These are phyloP conservation scores for Dryas drummondii DNA, from an alignment of 306 rosid genomes.

Conservation along the genomic window DNA sequence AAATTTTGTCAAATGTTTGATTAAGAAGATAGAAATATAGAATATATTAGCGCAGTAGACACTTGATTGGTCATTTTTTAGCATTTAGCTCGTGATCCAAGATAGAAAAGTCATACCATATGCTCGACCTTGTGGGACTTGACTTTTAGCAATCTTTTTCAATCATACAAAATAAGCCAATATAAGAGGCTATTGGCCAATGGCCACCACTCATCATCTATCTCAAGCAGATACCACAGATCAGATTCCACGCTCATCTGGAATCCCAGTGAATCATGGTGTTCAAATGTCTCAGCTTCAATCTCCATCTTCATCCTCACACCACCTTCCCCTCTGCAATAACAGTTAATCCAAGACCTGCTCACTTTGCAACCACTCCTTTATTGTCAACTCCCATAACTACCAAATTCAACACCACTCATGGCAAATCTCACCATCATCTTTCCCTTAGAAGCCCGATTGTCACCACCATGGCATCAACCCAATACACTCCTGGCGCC, in stretches of 20 bases:
- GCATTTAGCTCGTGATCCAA: slow-evolving; percentile 4
- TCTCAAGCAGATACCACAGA: slow-evolving; percentile 19
- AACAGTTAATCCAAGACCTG: slow-evolving; percentile 14
- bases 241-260: slow-evolving; percentile 11
- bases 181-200: background rate
- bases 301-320: slow-evolving; percentile 34
- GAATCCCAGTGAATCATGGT: slow-evolving; percentile 33
- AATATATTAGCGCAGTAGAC: background rate
- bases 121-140: background rate
- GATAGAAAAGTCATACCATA: slow-evolving; percentile 1
- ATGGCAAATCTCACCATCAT: slow-evolving; percentile 8
- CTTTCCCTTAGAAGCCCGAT: slow-evolving; percentile 23
- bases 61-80: too few relatives aligned
- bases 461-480: slow-evolving; percentile 26
- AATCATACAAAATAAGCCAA: background rate
- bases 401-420: slow-evolving; percentile 9
- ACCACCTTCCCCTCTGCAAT: slow-evolving; percentile 21
- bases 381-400: background rate
- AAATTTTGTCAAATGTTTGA: background rate
- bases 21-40: background rate
- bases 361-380: slow-evolving; percentile 19
- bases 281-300: slow-evolving; percentile 33
- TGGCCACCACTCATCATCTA: slow-evolving; percentile 30
- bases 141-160: slow-evolving; percentile 1
- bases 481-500: slow-evolving; percentile 4